Conservation (phyloP, 2,329 filamentous ascomycete genomes). For the Botryotinia globosa region DNA sequence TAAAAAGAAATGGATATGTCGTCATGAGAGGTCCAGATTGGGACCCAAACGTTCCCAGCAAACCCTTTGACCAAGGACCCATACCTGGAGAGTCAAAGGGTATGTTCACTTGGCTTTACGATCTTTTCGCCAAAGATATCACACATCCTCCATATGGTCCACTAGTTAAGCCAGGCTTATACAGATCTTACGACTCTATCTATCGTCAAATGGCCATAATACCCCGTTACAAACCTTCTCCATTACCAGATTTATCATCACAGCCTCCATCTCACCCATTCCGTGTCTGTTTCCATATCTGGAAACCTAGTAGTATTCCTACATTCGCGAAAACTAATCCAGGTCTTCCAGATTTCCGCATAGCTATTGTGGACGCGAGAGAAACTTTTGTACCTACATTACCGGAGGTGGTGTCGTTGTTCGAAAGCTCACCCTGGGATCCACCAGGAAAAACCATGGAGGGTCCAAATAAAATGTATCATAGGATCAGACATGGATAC, state of each 20-base stretch:
- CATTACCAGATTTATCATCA: slow-evolving; percentile 36
- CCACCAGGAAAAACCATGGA: slow-evolving; percentile 47
- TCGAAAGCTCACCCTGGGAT: slow-evolving; percentile 71
- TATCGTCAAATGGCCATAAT: slow-evolving; percentile 75
- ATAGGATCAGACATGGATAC: slow-evolving; percentile 78
- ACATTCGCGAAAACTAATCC: slow-evolving; percentile 78
- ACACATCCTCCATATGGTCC: slow-evolving; percentile 47
- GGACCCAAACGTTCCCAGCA: slow-evolving; percentile 38
- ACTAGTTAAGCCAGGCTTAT: slow-evolving; percentile 59
- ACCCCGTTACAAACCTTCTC: slow-evolving; percentile 62
- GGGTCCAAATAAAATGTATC: slow-evolving; percentile 60
- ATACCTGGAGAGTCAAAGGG: slow-evolving; percentile 24
- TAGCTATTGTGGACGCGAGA: slow-evolving; percentile 77
- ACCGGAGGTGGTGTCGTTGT: slow-evolving; percentile 65
- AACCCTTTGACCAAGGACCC: slow-evolving; percentile 2
- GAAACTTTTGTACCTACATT: slow-evolving; percentile 70
- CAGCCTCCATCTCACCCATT: slow-evolving; percentile 52
- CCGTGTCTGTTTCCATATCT: slow-evolving; percentile 75
- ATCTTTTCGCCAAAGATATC: slow-evolving; percentile 31
- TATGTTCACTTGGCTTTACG: slow-evolving; percentile 37
- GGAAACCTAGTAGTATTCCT: slow-evolving; percentile 61
- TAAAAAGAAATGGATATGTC: slow-evolving; percentile 80
- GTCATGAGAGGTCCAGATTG: slow-evolving; percentile 66
- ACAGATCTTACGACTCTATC: slow-evolving; percentile 66
- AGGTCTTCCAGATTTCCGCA: slow-evolving; percentile 75